A percentile compares a stretch with the other conserved stretches of the same genome.
Evolutionary conservation across 805 yeast genomes (phyloP).

Genomic region (Pichia membranifaciens): DNA sequence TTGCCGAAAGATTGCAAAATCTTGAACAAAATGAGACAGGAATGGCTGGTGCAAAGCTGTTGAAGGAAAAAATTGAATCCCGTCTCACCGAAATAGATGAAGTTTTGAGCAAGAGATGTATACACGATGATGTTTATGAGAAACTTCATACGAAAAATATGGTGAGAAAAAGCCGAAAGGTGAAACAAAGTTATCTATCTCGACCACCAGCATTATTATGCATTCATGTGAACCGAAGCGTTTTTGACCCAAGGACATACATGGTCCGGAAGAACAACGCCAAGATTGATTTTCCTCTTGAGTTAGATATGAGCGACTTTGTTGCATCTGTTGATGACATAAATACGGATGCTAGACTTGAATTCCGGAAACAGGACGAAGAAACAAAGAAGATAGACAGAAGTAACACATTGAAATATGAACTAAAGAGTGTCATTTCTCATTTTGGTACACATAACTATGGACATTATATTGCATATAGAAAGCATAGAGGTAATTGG

Average conservation of each 20-base stretch:
- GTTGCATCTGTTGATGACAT: slow-evolving; percentile 64
- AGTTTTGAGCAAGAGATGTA: slow-evolving; percentile 60
- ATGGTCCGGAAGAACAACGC: slow-evolving; percentile 80
- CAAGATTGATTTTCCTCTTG: slow-evolving; percentile 67
- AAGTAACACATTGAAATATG: slow-evolving; percentile 42
- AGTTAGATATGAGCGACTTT: slow-evolving; percentile 61
- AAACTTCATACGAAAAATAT: slow-evolving; percentile 67
- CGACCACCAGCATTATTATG: slow-evolving; percentile 80
- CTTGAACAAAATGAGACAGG: slow-evolving; percentile 13
- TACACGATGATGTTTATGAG: slow-evolving; percentile 75
- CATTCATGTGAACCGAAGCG: slow-evolving; percentile 88
- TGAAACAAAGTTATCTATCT: slow-evolving; percentile 74
- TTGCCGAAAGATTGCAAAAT: slow-evolving; percentile 34
- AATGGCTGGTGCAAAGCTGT: not conserved
- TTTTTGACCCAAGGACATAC: slow-evolving; percentile 82
- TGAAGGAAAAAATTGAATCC: slow-evolving; percentile 32
- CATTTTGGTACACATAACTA: slow-evolving; percentile 96
- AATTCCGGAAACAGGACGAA: slow-evolving; percentile 62
- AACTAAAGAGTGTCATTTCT: slow-evolving; percentile 77
- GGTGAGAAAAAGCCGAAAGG: slow-evolving; percentile 69
- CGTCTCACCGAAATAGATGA: slow-evolving; percentile 44
- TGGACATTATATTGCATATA: slow-evolving; percentile 92
- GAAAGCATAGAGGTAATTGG: slow-evolving; percentile 81
- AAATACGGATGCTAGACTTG: slow-evolving; percentile 72
- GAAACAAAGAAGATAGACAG: slow-evolving; percentile 6